A percentile compares a stretch with the other conserved stretches of the same genome.
Evolutionary conservation across 2,329 filamentous ascomycete species (phyloP).

Genomic region (Sporothrix dimorphospora): DNA sequence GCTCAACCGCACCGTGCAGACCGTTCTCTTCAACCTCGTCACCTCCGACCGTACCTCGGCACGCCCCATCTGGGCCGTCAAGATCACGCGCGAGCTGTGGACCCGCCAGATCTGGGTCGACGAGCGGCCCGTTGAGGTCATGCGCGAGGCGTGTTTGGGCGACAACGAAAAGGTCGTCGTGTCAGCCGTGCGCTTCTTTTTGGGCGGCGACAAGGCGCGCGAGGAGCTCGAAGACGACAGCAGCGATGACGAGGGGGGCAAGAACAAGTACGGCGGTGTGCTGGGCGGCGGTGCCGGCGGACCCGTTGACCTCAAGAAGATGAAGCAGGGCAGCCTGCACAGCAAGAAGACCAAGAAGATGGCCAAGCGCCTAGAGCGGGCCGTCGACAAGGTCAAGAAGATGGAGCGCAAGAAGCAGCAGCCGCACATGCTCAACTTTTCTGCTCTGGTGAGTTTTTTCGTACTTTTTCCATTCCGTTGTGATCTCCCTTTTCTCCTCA

Average conservation of each 20-base stretch:
- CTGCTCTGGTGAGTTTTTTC: constrained; percentile 61
- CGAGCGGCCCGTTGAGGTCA: constrained; percentile 88
- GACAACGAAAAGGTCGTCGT: constrained; percentile 92
- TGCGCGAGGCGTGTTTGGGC: constrained; percentile 89
- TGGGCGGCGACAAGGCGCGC: constrained; percentile 93
- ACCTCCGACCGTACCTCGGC: constrained; percentile 81
- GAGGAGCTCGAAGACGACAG: constrained; percentile 91
- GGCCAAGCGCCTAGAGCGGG: constrained; percentile 75
- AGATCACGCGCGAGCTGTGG: constrained; percentile 94
- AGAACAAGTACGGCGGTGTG: constrained; percentile 38
- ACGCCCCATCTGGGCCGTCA: constrained; percentile 93
- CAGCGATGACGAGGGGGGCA: constrained; percentile 68
- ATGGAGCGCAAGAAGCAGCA: constrained; percentile 86
- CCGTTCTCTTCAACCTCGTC: constrained; percentile 87
- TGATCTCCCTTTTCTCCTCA: not conserved
- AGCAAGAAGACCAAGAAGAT: constrained; percentile 97
- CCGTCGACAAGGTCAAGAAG: constrained; percentile 78
- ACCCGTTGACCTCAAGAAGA: constrained; percentile 70
- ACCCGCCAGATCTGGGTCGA: constrained; percentile 96
- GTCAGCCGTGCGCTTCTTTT: constrained; percentile 89
- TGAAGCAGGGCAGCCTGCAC: constrained; percentile 84
- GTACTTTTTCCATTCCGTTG: not conserved
- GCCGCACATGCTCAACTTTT: constrained; percentile 91
- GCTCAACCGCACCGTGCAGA: constrained; percentile 91
- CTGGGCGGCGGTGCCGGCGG: constrained; percentile 39